Conservation (phyloP, 257 asterid species). For the Rhazya stricta region DNA sequence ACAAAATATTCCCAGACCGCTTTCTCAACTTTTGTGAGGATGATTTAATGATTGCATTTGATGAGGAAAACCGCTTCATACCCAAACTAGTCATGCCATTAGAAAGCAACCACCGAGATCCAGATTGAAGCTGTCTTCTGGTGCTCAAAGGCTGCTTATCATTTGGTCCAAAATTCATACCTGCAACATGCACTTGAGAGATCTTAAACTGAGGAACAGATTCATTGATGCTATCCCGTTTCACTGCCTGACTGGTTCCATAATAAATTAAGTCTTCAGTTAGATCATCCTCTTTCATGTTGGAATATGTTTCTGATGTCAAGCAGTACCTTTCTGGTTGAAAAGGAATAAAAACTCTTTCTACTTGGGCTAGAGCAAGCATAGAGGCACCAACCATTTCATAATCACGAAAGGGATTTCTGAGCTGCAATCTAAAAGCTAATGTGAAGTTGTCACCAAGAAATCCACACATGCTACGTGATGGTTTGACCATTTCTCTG, state of each 20-base stretch:
- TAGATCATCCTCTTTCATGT: conserved; percentile 17
- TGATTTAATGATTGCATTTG: conserved; percentile 34
- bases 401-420: conserved; percentile 67
- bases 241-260: conserved; percentile 20
- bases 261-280: conserved; percentile 16
- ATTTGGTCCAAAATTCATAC: conserved; percentile 35
- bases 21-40: conserved; percentile 32
- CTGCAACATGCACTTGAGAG: conserved; percentile 53
- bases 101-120: conserved; percentile 70
- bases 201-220: conserved; percentile 41
- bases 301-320: conserved; percentile 16
- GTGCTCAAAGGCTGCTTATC: conserved; percentile 42
- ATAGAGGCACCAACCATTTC: conserved; percentile 65
- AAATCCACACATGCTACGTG: conserved; percentile 21
- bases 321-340: conserved; percentile 11
- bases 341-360: conserved; percentile 27
- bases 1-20: conserved; percentile 36
- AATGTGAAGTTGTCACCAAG: conserved; percentile 37
- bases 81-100: conserved; percentile 49
- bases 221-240: conserved; percentile 6
- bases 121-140: conserved; percentile 52
- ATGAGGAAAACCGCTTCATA: conserved; percentile 33
- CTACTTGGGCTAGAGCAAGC: conserved; percentile 59
- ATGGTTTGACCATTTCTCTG: conserved; percentile 6
- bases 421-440: conserved; percentile 68